Evolutionary conservation across 805 yeast species (phyloP).

Genomic region (Zygoascus ofunaensis): DNA sequence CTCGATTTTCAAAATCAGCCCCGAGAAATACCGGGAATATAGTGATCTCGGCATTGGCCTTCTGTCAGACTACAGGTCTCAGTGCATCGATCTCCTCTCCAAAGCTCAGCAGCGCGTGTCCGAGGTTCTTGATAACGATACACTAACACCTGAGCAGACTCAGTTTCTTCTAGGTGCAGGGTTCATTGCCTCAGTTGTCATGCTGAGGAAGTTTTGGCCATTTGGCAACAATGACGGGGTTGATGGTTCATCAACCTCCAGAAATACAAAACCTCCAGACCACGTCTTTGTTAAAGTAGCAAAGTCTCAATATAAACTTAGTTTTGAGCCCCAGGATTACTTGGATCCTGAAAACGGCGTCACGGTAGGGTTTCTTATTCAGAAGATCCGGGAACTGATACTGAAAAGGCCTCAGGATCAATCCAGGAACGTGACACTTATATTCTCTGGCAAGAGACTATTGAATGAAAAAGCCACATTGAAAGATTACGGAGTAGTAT

Average conservation of each 20-base stretch:
- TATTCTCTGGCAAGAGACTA: conserved; percentile 20
- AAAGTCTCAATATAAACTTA: conserved; percentile 16
- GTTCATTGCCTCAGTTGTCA: conserved; percentile 4
- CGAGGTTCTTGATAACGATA: not conserved
- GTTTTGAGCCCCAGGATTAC: conserved; percentile 19
- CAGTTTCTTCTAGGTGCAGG: conserved; percentile 5
- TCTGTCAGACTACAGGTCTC: not conserved
- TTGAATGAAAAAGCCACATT: conserved; percentile 39
- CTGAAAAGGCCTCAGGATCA: conserved; percentile 22
- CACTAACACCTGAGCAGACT: not conserved
- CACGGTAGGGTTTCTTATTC: conserved; percentile 51
- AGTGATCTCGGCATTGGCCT: not conserved
- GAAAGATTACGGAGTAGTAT: conserved; percentile 44
- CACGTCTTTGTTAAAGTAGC: conserved; percentile 17
- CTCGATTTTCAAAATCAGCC: too few species aligned
- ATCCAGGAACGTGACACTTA: conserved; percentile 9
- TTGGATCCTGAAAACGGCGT: conserved; percentile 52
- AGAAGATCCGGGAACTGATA: conserved; percentile 47
- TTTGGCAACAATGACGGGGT: not conserved
- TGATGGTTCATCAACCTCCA: conserved; percentile 7
- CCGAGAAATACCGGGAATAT: not conserved
- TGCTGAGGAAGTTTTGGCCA: conserved; percentile 7
- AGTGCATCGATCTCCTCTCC: not conserved
- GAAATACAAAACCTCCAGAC: conserved; percentile 3
- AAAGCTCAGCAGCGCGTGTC: not conserved